A percentile compares a stretch with the other conserved stretches of the same genome.
phyloP scores from a whole-genome alignment of 768 basidiomycete species.

The Boletus barrowsii region DNA sequence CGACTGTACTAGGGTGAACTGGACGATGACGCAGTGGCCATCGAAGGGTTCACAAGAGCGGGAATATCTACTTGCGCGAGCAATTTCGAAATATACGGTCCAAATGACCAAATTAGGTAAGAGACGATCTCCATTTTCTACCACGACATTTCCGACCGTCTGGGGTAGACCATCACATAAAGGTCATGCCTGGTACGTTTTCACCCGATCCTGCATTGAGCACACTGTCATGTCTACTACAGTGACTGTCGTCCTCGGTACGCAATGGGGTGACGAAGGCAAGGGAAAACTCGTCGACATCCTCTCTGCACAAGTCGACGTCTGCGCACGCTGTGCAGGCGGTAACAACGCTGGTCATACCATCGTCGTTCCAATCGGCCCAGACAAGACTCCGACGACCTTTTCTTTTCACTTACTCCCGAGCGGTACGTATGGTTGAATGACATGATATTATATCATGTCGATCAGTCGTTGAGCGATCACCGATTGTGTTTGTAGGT shows the following conservation, averaged over 20 bases:
- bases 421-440: conserved; percentile 53
- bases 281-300: conserved; percentile 98
- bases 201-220: not conserved
- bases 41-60: no score
- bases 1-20: no score
- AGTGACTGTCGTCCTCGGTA: conserved; percentile 77
- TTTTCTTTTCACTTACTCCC: conserved; percentile 97
- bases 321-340: conserved; percentile 95
- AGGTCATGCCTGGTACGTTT: conserved; percentile 25
- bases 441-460: not conserved
- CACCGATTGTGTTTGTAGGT: conserved; percentile 5
- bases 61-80: no score
- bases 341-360: conserved; percentile 99
- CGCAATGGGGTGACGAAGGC: conserved; percentile 93
- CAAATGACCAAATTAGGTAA: no score
- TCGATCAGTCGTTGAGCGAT: not conserved
- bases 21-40: no score
- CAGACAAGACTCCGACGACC: conserved; percentile 70
- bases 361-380: conserved; percentile 77
- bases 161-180: not conserved
- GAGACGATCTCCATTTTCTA: conserved; percentile 7
- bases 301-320: conserved; percentile 80
- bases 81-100: no score
- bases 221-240: conserved; percentile 3
- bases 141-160: conserved; percentile 7